A percentile compares a stretch with the other conserved stretches of the same genome.
Evolutionary conservation across 2,329 filamentous ascomycete genomes (phyloP).

Genomic region (Leptographium lundbergii): DNA sequence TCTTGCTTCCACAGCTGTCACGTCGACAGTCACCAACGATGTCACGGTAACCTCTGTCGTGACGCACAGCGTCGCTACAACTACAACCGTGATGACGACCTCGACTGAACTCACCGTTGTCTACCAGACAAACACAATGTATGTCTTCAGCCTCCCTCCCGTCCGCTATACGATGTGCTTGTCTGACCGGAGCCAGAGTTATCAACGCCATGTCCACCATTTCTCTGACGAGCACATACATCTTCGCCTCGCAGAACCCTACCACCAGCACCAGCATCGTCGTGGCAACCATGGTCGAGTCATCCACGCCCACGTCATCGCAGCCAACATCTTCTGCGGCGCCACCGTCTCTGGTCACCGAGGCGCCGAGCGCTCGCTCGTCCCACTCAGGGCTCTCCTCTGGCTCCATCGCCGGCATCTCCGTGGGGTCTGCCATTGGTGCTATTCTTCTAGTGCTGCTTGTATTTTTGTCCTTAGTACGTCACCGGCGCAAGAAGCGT

Average conservation of each 20-base stretch:
- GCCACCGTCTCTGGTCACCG: neutral
- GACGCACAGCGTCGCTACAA: neutral
- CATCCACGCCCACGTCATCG: neutral
- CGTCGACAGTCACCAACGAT: slow-evolving; percentile 5
- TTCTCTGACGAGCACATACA: slow-evolving; percentile 11
- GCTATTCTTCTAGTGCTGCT: slow-evolving; percentile 4
- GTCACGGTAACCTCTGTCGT: slow-evolving; percentile 5
- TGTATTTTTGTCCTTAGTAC: slow-evolving; percentile 1
- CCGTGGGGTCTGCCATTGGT: slow-evolving; percentile 8
- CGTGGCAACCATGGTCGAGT: slow-evolving; percentile 1
- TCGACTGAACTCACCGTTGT: slow-evolving; percentile 3
- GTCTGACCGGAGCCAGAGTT: slow-evolving; percentile 2
- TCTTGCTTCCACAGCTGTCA: neutral
- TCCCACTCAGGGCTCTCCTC: slow-evolving; percentile 4
- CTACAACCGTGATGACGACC: neutral
- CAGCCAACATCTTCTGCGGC: neutral
- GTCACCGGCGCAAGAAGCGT: neutral
- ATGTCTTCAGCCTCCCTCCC: neutral
- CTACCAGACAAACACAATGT: slow-evolving; percentile 10
- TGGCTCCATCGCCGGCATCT: slow-evolving; percentile 12
- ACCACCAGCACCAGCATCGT: slow-evolving; percentile 11
- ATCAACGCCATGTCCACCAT: slow-evolving; percentile 12
- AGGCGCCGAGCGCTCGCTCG: neutral
- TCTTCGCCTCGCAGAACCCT: slow-evolving; percentile 6
- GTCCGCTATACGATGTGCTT: neutral